Evolutionary conservation across 164 flowering plant species (phyloP).

Genomic region (Vitis cinerea): DNA sequence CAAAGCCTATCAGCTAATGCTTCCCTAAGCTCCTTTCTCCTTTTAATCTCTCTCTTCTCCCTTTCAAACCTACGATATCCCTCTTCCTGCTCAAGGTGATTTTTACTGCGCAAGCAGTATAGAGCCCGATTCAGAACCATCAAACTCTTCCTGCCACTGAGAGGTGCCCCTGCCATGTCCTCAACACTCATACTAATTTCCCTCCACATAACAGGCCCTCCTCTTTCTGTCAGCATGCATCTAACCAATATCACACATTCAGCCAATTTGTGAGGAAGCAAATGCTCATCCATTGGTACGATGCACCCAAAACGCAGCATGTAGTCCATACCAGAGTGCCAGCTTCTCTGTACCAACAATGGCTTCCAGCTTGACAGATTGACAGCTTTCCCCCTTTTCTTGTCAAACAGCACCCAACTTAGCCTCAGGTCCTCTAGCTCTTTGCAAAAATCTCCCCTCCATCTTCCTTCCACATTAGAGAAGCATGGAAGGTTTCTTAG

Average conservation of each 20-base stretch:
- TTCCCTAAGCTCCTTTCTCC: slow-evolving; percentile 16
- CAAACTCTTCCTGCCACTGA: slow-evolving; percentile 16
- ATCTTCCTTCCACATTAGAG: neutral
- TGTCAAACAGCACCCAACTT: slow-evolving; percentile 34
- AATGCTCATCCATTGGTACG: slow-evolving; percentile 16
- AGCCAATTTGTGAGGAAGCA: slow-evolving; percentile 7
- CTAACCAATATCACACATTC: slow-evolving; percentile 24
- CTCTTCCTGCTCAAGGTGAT: slow-evolving; percentile 6
- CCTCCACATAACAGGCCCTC: slow-evolving; percentile 16
- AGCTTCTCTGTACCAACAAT: slow-evolving; percentile 18
- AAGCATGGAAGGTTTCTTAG: no score
- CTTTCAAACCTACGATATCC: slow-evolving; percentile 13
- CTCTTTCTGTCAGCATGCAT: slow-evolving; percentile 14
- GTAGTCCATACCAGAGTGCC: slow-evolving; percentile 20
- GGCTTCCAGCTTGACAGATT: slow-evolving; percentile 39
- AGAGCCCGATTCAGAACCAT: slow-evolving; percentile 25
- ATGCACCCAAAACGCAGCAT: slow-evolving; percentile 25
- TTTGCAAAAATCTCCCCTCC: slow-evolving; percentile 8
- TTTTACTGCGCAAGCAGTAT: slow-evolving; percentile 8
- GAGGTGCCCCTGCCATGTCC: slow-evolving; percentile 23
- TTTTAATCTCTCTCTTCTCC: slow-evolving; percentile 17
- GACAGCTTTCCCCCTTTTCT: slow-evolving; percentile 20
- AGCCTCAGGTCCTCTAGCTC: slow-evolving; percentile 24
- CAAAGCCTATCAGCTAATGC: slow-evolving; percentile 17
- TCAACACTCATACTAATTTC: slow-evolving; percentile 30